Evolutionary conservation across 2,329 filamentous ascomycete genomes (phyloP), one percentile per base, ranked within the genome.

Genomic region (Microcera coccophila): DNA sequence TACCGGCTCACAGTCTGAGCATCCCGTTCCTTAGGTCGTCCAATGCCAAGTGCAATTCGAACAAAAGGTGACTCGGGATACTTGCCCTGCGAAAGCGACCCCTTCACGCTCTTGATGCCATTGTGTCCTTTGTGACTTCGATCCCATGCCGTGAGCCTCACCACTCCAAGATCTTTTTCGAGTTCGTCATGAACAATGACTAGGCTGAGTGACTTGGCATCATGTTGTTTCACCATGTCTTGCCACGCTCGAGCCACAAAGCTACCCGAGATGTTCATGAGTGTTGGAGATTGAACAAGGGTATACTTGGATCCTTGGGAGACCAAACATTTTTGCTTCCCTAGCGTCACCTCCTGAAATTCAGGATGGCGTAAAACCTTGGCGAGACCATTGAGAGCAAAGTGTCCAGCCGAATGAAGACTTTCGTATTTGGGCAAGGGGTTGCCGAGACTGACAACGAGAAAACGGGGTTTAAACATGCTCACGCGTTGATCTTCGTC

Each of bases 101-200:
- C 67, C 42, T 79, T 74, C 39, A 84, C 73, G 58, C 83, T 87
- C 62, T 82, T 85, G 54, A 91, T 62, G 2, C 87, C 87, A 54
- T 89, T 88, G 64, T 91, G 87, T 0, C 87, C 87, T 9, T 78
- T 75, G 28, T 80, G 72, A 58, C 84, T 88, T 41, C 74, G 65
- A 3, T 74, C 72, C 62, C 85, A 88, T 18, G 74, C 72, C 42
- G 77, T 77, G 5, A 87, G 71, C 37, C 72, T 79, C 12, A 95
- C 75, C 26, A 75, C 74, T 0, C 90, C 90, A 2, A 90, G 60
- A 3, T 76, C 70, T 32, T 78, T 74, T 58, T 96, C 90, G 24
- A 97, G 68, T 62, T 97, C 91, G 62, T 97, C 91, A 63, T 97
- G 90, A 16, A 97, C 71, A 11, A 97, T 70, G 0, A 97, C 80